Evolutionary conservation across 2,329 filamentous ascomycete species (phyloP).

Genomic region (Beauveria rudraprayagi): DNA sequence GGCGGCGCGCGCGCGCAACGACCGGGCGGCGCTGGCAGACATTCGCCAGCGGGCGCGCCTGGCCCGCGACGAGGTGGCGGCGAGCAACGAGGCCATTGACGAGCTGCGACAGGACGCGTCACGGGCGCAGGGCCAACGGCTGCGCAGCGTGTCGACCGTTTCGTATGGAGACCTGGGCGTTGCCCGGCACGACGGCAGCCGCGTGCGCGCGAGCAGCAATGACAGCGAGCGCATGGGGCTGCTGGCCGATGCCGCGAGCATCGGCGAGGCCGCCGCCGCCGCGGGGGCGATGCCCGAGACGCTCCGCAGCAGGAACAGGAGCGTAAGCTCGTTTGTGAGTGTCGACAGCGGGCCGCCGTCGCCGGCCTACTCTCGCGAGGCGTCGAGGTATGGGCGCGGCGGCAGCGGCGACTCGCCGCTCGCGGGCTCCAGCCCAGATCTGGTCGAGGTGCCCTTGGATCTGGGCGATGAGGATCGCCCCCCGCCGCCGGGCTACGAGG

Average conservation of each 20-base stretch:
- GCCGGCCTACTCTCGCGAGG: constrained; percentile 18
- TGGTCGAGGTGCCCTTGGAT: constrained; percentile 44
- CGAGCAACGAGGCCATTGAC: constrained; percentile 45
- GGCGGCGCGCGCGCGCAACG: constrained; percentile 65
- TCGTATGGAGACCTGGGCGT: constrained; percentile 70
- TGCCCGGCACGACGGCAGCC: constrained; percentile 67
- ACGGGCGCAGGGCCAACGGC: constrained; percentile 49
- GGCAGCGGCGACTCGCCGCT: not conserved
- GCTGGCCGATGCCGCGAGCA: constrained; percentile 63
- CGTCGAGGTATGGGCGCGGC: not conserved
- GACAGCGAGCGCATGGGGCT: constrained; percentile 67
- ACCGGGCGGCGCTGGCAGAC: constrained; percentile 59
- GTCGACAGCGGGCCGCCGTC: constrained; percentile 40
- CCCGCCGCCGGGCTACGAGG: constrained; percentile 48
- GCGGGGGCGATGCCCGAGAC: constrained; percentile 21
- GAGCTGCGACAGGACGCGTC: constrained; percentile 50
- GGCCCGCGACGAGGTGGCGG: constrained; percentile 33
- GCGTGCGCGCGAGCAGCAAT: constrained; percentile 62
- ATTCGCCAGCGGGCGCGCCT: constrained; percentile 51
- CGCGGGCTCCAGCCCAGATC: constrained; percentile 44
- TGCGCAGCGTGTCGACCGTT: constrained; percentile 64
- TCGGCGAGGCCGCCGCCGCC: constrained; percentile 31
- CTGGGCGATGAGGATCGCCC: constrained; percentile 30
- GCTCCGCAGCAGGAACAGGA: constrained; percentile 37
- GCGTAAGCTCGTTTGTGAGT: constrained; percentile 48